Evolutionary conservation across 805 yeast species (phyloP), one percentile per base, ranked within the genome.

Genomic region (Yueomyces sinensis): DNA sequence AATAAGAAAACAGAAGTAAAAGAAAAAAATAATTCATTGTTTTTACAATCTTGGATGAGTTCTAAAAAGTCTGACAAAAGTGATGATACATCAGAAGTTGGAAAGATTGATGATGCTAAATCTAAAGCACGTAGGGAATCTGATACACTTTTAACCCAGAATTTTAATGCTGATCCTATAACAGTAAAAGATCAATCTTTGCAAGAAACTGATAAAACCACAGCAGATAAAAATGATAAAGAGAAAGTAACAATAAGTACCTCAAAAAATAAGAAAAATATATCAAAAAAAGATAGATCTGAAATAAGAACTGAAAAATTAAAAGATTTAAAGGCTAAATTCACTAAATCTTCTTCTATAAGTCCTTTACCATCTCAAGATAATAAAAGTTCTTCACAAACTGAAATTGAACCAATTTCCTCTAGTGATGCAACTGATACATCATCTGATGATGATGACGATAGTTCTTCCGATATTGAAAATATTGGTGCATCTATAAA

Each of bases 221-320:
- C n/a, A n/a, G n/a, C n/a, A n/a, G n/a, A n/a, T n/a, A n/a, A n/a
- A n/a, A n/a, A n/a, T n/a, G n/a, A n/a, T n/a, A n/a, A n/a, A n/a
- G n/a, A n/a, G n/a, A n/a, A n/a, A n/a, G n/a, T n/a, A n/a, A n/a
- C n/a, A n/a, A n/a, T n/a, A n/a, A n/a, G n/a, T n/a, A n/a, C n/a
- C n/a, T n/a, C n/a, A n/a, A n/a, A n/a, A n/a, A n/a, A n/a, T n/a
- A n/a, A n/a, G n/a, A n/a, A n/a, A n/a, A n/a, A n/a, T n/a, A n/a
- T n/a, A n/a, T n/a, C n/a, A n/a, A n/a, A n/a, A n/a, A n/a, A n/a
- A n/a, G n/a, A n/a, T n/a, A n/a, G n/a, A n/a, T n/a, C n/a, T n/a
- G n/a, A n/a, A n/a, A 20, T 11, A 20, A 25, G 28, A 9, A 9
- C 14, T 5, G 68, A 64, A 39, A 87, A 87, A 59, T 37, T 45